Evolutionary conservation across 805 yeast species (phyloP).

Genomic region (Clavispora santaluciae): DNA sequence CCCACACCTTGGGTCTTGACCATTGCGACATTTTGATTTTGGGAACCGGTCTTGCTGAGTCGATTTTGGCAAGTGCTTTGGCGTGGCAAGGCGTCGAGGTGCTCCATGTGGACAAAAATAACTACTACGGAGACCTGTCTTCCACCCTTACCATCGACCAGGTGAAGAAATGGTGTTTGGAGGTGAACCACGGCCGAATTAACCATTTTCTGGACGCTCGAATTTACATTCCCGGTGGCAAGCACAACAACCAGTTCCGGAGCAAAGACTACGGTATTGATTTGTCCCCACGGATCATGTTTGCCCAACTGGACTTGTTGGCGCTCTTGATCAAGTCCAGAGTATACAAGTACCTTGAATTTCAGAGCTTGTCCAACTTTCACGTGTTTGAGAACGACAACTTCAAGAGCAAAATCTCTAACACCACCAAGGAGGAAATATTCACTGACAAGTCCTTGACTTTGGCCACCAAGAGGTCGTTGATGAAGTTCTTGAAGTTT

Average conservation of each 20-base stretch:
- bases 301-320: slow-evolving; percentile 85
- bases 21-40: slow-evolving; percentile 80
- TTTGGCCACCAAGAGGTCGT: slow-evolving; percentile 68
- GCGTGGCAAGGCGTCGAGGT: slow-evolving; percentile 99
- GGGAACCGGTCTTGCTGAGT: slow-evolving; percentile 90
- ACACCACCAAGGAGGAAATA: slow-evolving; percentile 81
- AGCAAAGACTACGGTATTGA: slow-evolving; percentile 84
- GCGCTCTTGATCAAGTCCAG: slow-evolving; percentile 75
- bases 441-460: slow-evolving; percentile 82
- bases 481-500: slow-evolving; percentile 91
- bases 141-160: slow-evolving; percentile 88
- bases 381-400: slow-evolving; percentile 93
- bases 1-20: slow-evolving; percentile 59
- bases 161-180: slow-evolving; percentile 73
- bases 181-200: slow-evolving; percentile 49
- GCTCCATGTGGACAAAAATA: slow-evolving; percentile 79
- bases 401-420: slow-evolving; percentile 74
- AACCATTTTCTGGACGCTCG: slow-evolving; percentile 64
- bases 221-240: slow-evolving; percentile 65
- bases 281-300: slow-evolving; percentile 78
- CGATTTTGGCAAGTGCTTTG: slow-evolving; percentile 85
- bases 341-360: slow-evolving; percentile 87
- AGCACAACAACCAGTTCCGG: slow-evolving; percentile 45
- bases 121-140: slow-evolving; percentile 82
- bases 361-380: slow-evolving; percentile 80